Conservation (phyloP, 768 basidiomycete species). For the Dacryopinax primogenitus region DNA sequence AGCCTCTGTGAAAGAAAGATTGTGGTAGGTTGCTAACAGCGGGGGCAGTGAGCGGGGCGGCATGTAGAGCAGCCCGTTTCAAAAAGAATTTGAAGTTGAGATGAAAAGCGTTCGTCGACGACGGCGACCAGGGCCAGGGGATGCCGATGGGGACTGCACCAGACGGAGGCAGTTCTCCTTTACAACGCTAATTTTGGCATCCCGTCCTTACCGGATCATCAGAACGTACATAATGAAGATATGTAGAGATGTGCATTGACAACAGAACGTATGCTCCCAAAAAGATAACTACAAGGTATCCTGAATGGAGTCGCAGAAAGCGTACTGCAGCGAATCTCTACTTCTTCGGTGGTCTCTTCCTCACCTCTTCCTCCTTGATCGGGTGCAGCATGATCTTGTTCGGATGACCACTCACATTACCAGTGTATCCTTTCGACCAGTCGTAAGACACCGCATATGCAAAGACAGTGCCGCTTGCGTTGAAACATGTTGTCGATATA, state of each 20-base stretch:
- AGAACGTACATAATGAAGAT: neutral
- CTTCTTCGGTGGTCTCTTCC: conserved; percentile 35
- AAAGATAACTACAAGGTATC: neutral
- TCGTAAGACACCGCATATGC: conserved; percentile 21
- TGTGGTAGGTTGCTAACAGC: neutral
- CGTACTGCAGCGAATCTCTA: neutral
- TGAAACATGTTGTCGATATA: conserved; percentile 16
- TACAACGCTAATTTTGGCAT: neutral
- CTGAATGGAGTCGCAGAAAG: neutral
- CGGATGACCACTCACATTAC: conserved; percentile 24
- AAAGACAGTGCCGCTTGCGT: conserved; percentile 17
- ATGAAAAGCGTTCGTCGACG: neutral
- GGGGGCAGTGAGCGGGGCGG: neutral
- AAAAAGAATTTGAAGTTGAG: neutral
- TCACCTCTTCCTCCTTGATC: conserved; percentile 79
- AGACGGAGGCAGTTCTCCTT: neutral
- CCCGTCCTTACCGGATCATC: neutral
- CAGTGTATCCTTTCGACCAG: conserved; percentile 20
- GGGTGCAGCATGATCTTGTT: conserved; percentile 78
- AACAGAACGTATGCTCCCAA: neutral
- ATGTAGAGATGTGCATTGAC: neutral
- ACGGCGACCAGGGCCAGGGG: neutral
- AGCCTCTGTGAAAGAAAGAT: neutral
- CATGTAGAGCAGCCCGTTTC: conserved; percentile 2
- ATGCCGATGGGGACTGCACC: neutral